Evolutionary conservation across 73 alveolate species (phyloP), one percentile per base, ranked within the genome.

Genomic region (Blepharisma japonicum): DNA sequence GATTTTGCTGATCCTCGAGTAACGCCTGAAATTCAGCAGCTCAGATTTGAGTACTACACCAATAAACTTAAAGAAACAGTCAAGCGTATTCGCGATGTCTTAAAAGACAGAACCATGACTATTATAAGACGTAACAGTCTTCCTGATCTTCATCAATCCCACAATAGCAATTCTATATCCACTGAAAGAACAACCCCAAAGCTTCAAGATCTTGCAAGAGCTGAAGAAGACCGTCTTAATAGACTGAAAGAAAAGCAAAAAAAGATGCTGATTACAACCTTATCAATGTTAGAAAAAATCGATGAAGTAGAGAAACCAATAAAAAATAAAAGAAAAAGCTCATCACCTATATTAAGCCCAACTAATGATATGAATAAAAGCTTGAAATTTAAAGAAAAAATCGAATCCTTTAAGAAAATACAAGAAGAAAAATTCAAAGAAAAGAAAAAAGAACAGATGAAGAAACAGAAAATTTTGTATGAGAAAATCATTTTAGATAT

Each of bases 21-120:
- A 25, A 61, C 49, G 14, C 74, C 74, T 14, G 74, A 61, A 25
- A 61, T 61, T 2, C 74, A 61, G 74, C 39, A 18, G 2, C 47
- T 61, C 18, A n/a, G 74, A 61, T 61, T 20, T 61, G 74, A 61
- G 48, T 39, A 61, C 47, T 61, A 61, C 47, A 9, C 74, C 14
- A 61, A 61, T 14, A n/a, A 14, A 2, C 47, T 61, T 14, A 61
- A 61, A 61, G 11, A 14, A n/a, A 61, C 74, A 25, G 74, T 61
- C 2, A 61, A 14, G n/a, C 47, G 23, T 8, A 61, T 61, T 2
- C 14, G 74, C 2, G 74, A 61, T n/a, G 2, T 61, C n/a, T 39
- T 61, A n/a, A 61, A 61, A 25, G 23, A 61, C n/a, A n/a, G 46
- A n/a, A n/a, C 14, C 23, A 25, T 25, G 49, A 20, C 74, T 14